Conservation (phyloP, 2,329 filamentous ascomycete species). For the Cordyceps militaris region DNA sequence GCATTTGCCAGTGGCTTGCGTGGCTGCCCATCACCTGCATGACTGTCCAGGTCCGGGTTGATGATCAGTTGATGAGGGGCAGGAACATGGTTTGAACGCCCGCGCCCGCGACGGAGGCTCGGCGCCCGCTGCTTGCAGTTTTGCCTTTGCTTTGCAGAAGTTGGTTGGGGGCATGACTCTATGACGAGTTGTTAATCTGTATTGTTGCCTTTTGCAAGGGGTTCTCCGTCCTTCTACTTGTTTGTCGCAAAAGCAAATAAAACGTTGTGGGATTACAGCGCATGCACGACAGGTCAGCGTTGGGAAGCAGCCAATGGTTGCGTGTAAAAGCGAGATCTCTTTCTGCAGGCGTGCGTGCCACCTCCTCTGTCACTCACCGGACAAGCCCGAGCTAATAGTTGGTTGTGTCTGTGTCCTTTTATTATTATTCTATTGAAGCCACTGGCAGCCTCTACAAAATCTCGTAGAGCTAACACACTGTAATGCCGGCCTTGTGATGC, state of each 20-base stretch:
- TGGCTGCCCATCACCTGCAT: slow-evolving; percentile 10
- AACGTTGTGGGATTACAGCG: background rate
- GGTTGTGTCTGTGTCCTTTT: background rate
- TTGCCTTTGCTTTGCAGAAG: background rate
- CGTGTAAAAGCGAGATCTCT: background rate
- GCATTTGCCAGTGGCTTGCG: background rate
- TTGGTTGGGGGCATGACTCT: background rate
- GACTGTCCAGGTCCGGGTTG: background rate
- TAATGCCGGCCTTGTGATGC: slow-evolving; percentile 6
- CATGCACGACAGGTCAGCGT: background rate
- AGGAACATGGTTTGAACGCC: background rate
- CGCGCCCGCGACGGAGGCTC: background rate
- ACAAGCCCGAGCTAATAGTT: background rate
- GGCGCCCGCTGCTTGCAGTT: background rate
- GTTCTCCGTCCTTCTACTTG: too few species aligned
- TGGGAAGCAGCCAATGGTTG: background rate
- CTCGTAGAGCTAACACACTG: background rate
- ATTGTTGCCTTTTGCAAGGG: too few species aligned
- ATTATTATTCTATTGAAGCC: background rate
- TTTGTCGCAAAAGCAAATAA: background rate
- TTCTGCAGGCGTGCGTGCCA: slow-evolving; percentile 5
- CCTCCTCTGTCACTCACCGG: background rate
- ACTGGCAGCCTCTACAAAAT: background rate
- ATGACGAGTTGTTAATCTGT: background rate
- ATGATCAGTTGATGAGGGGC: slow-evolving; percentile 1